Conservation (phyloP, 371 early-diverging fungal species). For the Mucor sp. region DNA sequence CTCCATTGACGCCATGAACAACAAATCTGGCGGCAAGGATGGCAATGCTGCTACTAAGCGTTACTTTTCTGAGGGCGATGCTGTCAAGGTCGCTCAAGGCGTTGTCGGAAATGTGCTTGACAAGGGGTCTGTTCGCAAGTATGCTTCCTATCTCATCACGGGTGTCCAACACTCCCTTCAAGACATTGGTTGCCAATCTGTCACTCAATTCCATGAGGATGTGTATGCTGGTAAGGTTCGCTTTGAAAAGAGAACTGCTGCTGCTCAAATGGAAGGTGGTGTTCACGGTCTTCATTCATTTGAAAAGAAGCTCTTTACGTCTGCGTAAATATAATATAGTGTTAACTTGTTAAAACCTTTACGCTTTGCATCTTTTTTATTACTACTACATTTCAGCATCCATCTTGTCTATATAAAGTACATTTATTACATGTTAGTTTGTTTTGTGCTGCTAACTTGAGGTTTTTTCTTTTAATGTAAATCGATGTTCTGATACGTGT, state of each 20-base stretch:
- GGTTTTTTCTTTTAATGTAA: too few species aligned
- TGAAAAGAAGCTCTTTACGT: conserved; percentile 79
- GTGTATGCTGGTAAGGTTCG: conserved; percentile 76
- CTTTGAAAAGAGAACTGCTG: conserved; percentile 93
- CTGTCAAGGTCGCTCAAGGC: conserved; percentile 98
- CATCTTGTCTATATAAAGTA: too few species aligned
- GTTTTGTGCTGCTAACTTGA: too few species aligned
- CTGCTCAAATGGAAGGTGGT: conserved; percentile 96
- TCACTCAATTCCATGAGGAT: conserved; percentile 65
- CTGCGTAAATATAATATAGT: neutral
- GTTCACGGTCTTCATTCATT: conserved; percentile 91
- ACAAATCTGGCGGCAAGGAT: conserved; percentile 57
- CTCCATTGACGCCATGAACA: conserved; percentile 95
- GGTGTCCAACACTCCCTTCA: conserved; percentile 97
- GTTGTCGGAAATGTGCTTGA: conserved; percentile 95
- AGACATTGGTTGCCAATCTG: conserved; percentile 85
- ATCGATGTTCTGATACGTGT: too few species aligned
- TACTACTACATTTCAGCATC: too few species aligned
- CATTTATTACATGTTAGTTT: too few species aligned
- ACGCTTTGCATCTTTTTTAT: neutral
- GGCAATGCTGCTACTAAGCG: conserved; percentile 86
- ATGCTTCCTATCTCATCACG: conserved; percentile 83
- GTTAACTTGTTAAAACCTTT: neutral
- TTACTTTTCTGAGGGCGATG: conserved; percentile 93
- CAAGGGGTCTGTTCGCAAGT: conserved; percentile 94